Conservation (phyloP, 2,329 filamentous ascomycete species). For the Escovopsis sp. region DNA sequence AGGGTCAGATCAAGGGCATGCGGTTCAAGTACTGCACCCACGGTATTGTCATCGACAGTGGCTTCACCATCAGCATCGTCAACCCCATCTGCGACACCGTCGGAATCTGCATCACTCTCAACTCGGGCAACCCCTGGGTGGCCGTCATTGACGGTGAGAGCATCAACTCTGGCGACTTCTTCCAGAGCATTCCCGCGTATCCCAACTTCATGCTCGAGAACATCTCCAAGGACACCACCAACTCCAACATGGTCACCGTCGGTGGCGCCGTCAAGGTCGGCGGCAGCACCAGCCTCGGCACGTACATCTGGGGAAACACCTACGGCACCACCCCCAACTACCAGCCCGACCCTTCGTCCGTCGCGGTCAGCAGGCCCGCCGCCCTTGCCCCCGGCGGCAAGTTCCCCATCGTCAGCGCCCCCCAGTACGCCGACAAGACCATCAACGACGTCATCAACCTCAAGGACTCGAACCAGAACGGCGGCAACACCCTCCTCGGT, state of each 20-base stretch:
- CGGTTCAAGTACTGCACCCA: slow-evolving; percentile 2
- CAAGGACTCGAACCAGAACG: slow-evolving; percentile 4
- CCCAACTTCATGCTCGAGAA: slow-evolving; percentile 7
- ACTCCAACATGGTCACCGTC: slow-evolving; percentile 8
- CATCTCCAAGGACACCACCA: slow-evolving; percentile 8
- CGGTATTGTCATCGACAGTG: slow-evolving; percentile 4
- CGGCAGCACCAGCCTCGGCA: slow-evolving; percentile 3
- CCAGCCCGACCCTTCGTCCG: slow-evolving; percentile 1
- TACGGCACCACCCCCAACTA: slow-evolving; percentile 2
- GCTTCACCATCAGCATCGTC: slow-evolving; percentile 4
- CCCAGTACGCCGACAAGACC: slow-evolving; percentile 3
- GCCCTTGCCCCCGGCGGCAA: slow-evolving; percentile 5
- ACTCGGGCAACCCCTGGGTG: slow-evolving; percentile 4
- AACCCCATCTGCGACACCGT: slow-evolving; percentile 5
- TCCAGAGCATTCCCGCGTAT: neutral
- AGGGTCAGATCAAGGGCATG: slow-evolving; percentile 6
- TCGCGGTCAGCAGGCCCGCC: slow-evolving; percentile 3
- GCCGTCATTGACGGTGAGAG: slow-evolving; percentile 4
- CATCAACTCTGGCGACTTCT: slow-evolving; percentile 6
- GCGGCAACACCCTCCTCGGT: slow-evolving; percentile 18
- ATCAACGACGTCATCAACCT: slow-evolving; percentile 2
- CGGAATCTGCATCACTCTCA: slow-evolving; percentile 3
- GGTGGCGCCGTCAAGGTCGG: slow-evolving; percentile 4
- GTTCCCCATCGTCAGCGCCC: slow-evolving; percentile 3
- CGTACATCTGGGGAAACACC: slow-evolving; percentile 5